Conservation (phyloP, 2,329 filamentous ascomycete genomes). For the Alternaria angustiovoidea region DNA sequence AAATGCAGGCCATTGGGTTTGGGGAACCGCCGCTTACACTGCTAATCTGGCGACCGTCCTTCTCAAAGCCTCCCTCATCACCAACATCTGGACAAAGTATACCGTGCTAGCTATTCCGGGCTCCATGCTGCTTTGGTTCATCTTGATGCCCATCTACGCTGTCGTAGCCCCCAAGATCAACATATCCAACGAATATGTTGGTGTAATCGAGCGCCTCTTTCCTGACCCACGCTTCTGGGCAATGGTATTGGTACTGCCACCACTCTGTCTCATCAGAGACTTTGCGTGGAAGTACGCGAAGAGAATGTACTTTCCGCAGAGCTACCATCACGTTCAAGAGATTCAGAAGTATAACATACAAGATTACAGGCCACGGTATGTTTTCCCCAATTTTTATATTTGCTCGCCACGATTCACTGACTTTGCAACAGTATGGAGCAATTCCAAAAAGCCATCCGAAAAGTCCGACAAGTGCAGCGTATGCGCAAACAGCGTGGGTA, state of each 20-base stretch:
- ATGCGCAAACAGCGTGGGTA: conserved; percentile 99
- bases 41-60: conserved; percentile 92
- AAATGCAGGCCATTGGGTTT: conserved; percentile 93
- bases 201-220: conserved; percentile 83
- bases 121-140: conserved; percentile 89
- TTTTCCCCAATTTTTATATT: conserved; percentile 21
- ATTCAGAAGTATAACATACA: conserved; percentile 99
- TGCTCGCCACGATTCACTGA: conserved; percentile 2
- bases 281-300: conserved; percentile 97
- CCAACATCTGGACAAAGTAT: conserved; percentile 99
- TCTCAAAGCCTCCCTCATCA: conserved; percentile 92
- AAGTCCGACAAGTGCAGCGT: conserved; percentile 95
- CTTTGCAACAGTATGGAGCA: conserved; percentile 82
- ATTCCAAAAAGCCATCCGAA: conserved; percentile 99
- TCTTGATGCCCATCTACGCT: conserved; percentile 87
- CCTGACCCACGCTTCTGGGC: conserved; percentile 88
- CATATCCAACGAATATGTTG: conserved; percentile 84
- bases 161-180: conserved; percentile 82
- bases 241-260: conserved; percentile 81
- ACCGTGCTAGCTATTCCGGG: conserved; percentile 95
- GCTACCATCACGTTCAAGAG: conserved; percentile 98
- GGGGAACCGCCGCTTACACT: conserved; percentile 94
- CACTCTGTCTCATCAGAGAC: conserved; percentile 84
- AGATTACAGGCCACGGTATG: conserved; percentile 92
- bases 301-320: conserved; percentile 94